phyloP scores from a whole-genome alignment of 1,139 yeast species.

The Zygoascus meyerae region DNA sequence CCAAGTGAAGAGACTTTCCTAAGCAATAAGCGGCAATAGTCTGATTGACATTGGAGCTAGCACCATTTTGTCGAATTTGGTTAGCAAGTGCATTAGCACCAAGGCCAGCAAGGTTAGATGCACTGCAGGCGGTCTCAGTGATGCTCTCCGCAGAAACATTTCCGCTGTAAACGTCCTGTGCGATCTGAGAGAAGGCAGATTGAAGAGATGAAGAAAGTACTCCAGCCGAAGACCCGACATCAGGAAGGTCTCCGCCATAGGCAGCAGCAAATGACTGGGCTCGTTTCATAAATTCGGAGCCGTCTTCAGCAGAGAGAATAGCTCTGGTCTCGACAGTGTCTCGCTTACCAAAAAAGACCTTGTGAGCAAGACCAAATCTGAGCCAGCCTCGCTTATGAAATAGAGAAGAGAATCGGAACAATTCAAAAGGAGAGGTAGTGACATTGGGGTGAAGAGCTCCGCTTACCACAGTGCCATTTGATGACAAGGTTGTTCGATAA shows the following conservation, averaged over 20 bases:
- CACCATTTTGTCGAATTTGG: neutral
- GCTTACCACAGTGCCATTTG: slow-evolving; percentile 1
- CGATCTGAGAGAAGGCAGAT: neutral
- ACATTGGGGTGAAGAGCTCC: neutral
- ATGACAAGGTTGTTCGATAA: neutral
- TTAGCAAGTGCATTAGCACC: slow-evolving; percentile 3
- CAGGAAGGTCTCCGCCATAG: neutral
- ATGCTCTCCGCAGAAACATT: neutral
- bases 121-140: neutral
- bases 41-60: slow-evolving; percentile 1
- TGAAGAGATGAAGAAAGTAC: neutral
- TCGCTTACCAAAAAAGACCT: slow-evolving; percentile 4
- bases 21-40: slow-evolving; percentile 5
- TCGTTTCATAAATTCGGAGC: slow-evolving; percentile 2
- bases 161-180: neutral
- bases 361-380: slow-evolving; percentile 7
- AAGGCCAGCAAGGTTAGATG: slow-evolving; percentile 2
- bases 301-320: neutral
- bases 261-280: slow-evolving; percentile 1
- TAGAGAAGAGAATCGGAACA: neutral
- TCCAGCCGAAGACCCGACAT: neutral
- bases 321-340: neutral
- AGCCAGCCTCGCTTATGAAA: slow-evolving; percentile 5
- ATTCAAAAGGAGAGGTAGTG: neutral
- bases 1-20: neutral